Evolutionary conservation across 2,329 filamentous ascomycete genomes (phyloP), one percentile per base, ranked within the genome.

Genomic region (Coniochaeta hoffmannii): DNA sequence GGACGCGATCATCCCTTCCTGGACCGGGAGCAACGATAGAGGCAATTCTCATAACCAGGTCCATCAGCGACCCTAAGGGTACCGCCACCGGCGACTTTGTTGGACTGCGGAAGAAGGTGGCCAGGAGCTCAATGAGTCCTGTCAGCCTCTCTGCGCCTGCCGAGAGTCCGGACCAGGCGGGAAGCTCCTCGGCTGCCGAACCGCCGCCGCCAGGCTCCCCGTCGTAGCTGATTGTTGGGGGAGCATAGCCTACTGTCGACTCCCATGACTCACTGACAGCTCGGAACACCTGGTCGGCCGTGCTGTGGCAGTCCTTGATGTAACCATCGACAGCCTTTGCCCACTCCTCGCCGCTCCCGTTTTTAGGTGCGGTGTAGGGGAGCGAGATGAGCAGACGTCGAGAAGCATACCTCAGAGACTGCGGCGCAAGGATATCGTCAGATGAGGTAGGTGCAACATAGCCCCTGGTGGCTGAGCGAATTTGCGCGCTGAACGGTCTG

Each of bases 201-300:
- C 73, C 69, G 14, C 79, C 80, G 3, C 80, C 79, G 8, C 65
- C 63, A 0, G 79, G 75, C 22, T 77, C 76, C 6, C 68, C 67
- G 17, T 79, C 76, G 12, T 75, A 68, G 54, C 76, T 71, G 32
- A 79, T 69, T 3, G 63, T 62, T 53, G 76, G 68, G 44, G 69
- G 67, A 10, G 66, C 66, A 59, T 80, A 79, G 4, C 76, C 80
- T 31, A 80, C 75, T 2, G 78, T 77, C 0, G 90, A 83, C 62
- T 92, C 84, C 88, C 90, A 94, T 38, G 89, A 87, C 67, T 97
- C 92, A 11, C 88, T 72, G 0, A 96, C 80, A 10, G 86, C 85
- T 51, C 92, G 84, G 64, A 96, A 88, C 0, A 95, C 78, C 60
- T 86, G 81, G 64, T 96, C 87, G 41, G 88, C 83, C 1, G 89